Base-by-base conservation (phyloP, 768 basidiomycete species). In the Chlorophyllum brunneum region DNA sequence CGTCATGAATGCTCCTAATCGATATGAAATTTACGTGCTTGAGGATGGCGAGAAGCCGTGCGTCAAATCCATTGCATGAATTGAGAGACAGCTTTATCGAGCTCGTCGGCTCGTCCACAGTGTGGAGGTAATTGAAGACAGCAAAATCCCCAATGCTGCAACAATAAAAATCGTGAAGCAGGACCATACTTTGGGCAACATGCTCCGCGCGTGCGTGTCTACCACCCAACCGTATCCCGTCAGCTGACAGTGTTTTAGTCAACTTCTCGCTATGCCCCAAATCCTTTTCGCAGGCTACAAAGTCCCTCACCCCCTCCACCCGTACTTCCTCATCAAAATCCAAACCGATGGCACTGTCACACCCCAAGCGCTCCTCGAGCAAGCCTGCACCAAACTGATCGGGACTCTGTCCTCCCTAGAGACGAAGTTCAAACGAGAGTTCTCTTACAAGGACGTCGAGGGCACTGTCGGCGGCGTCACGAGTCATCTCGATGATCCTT, bases 271-370 rank as follows among this genome's bases (percentile, higher is more conserved):
- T 6, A 88, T 89, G 80, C 87, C 91, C 5, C 77, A 85, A 58
- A 84, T 98, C 58, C 84, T 94, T 55, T 98, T 98, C 65, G 95
- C 95, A 1, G 97, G 97, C 1, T 98, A 98, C 83, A 93, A 95
- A 73, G 92, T 94, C 33, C 95, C 95, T 0, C 97, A 98, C 62
- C 95, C 97, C 1, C 82, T 95, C 18, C 92, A 97, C 57, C 93
- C 95, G 6, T 81, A 94, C 66, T 95, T 98, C 71, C 76, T 91
- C 52, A 82, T 99, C 68, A 98, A 97, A 68, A 82, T 98, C 50
- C 97, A 98, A 70, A 98, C 95, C 1, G 93, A 98, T 67, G 92
- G 93, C 20, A 76, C 82, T 1, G 70, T 85, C 40, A 89, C 94
- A 15, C 93, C 95, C 1, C 80, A 91, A 58, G 81, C 79, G 18